Evolutionary conservation across 75 land plant species (phyloP), one percentile per base, ranked within the genome.

Genomic region (Pinus taeda): DNA sequence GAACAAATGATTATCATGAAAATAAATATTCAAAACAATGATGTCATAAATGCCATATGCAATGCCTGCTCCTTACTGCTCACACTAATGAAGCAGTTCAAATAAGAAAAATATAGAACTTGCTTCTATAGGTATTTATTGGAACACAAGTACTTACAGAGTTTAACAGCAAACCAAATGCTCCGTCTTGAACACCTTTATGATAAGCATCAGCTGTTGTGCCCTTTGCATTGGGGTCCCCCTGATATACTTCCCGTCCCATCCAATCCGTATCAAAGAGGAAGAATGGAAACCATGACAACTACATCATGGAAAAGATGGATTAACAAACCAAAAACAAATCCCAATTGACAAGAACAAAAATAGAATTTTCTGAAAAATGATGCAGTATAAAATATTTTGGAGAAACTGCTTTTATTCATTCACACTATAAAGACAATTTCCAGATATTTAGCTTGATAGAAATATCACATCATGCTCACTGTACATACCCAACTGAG

Each of bases 231-330:
- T 82, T 87, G 13, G 99, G 99, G 83, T 85, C 82, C 22, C 98
- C 98, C 30, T 91, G 88, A 81, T 88, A 94, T 57, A 97, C 99
- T 81, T 97, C 99, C 21, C 84, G 87, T 17, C 99, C 99, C 98
- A 97, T 95, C 99, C 99, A 97, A 59, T 97, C 99, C 15, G 99
- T 97, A 73, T 97, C 98, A 77, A 89, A 97, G 18, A 97, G 87
- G 78, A 97, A 81, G 76, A 97, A 97, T 0, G 95, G 93, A 72
- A 97, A 97, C 99, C 99, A 97, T 0, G 93, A 91, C 36, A 94
- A 59, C 94, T 90, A 84, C 73, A 85, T 49, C 55, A 49, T 49
- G 55, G 55, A 9, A 49, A 49, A 49, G 55, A 49, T 45, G 53
- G 12, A 11, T 49, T 49, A 49, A 9, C 55, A 49, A 49, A 49